These are phyloP conservation scores for Monascus ruber DNA, from an alignment of 2,329 filamentous ascomycete genomes.

Conservation along the genomic window DNA sequence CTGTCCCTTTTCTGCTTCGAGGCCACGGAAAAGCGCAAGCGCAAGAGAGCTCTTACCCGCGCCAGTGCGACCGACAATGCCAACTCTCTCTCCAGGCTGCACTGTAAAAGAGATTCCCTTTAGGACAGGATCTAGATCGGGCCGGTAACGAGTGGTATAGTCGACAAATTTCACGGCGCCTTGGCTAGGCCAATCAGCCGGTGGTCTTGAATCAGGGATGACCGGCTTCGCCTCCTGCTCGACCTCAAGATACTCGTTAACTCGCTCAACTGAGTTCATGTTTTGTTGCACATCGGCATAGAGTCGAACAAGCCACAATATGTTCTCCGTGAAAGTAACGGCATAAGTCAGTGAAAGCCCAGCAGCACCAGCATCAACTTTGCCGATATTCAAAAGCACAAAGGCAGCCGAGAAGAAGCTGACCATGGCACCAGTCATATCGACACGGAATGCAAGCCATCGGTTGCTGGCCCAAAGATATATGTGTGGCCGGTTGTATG, in stretches of 20 bases:
- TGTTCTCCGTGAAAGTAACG: constrained; percentile 92
- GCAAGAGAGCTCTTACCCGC: constrained; percentile 95
- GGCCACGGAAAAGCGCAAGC: constrained; percentile 79
- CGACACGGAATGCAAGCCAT: constrained; percentile 89
- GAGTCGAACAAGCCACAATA: constrained; percentile 88
- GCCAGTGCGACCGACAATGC: constrained; percentile 89
- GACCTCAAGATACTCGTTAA: constrained; percentile 94
- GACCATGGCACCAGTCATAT: constrained; percentile 80
- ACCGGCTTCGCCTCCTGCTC: constrained; percentile 80
- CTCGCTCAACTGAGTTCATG: constrained; percentile 97
- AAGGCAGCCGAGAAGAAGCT: constrained; percentile 90
- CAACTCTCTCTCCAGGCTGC: constrained; percentile 76
- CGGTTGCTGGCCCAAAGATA: constrained; percentile 94
- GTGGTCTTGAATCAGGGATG: constrained; percentile 66
- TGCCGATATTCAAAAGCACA: constrained; percentile 70
- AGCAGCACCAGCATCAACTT: constrained; percentile 78
- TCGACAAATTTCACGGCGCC: constrained; percentile 78
- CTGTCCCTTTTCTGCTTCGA: constrained; percentile 81
- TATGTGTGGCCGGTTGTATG: constrained; percentile 84
- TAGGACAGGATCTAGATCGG: constrained; percentile 77
- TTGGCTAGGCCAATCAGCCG: constrained; percentile 70
- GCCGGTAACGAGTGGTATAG: constrained; percentile 81
- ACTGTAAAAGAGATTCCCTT: constrained; percentile 79
- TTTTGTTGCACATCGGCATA: constrained; percentile 97
- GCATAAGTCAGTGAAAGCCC: constrained; percentile 93